These are phyloP conservation scores for Lathyrus aphaca DNA, from an alignment of 306 rosid genomes.

Conservation along the genomic window DNA sequence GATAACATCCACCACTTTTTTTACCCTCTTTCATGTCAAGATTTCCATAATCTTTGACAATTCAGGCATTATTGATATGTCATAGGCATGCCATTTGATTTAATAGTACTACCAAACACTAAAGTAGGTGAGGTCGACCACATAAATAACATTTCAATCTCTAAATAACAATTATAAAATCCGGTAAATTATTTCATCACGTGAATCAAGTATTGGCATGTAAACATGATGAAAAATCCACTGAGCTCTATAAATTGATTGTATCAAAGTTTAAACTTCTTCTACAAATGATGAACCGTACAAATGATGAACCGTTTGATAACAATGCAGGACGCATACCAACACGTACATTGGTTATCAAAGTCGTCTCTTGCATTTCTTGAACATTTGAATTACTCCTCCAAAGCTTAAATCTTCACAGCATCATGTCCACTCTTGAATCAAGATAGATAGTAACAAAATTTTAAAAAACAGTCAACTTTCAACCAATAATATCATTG, in stretches of 20 bases:
- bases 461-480: conserved; percentile 36
- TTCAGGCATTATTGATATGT: not conserved
- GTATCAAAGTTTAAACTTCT: conserved; percentile 27
- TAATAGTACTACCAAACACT: not conserved
- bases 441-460: conserved; percentile 5
- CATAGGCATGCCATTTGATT: not conserved
- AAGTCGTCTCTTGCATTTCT: conserved; percentile 73
- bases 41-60: not conserved
- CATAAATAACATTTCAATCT: not conserved
- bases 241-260: conserved; percentile 11
- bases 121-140: not conserved
- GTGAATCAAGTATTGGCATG: conserved; percentile 9
- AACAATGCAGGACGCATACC: conserved; percentile 85
- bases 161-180: not conserved
- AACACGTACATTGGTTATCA: conserved; percentile 61
- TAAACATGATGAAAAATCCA: conserved; percentile 13
- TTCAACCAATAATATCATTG: conserved; percentile 14
- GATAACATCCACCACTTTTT: not conserved
- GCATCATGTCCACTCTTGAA: conserved; percentile 48
- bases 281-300: conserved; percentile 24
- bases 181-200: not conserved
- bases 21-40: not conserved
- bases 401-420: conserved; percentile 35
- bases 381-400: conserved; percentile 25
- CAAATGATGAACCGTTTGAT: conserved; percentile 28